Percentiles rank a stretch among this genome's conserved stretches.
Evolutionary conservation across 495 filamentous ascomycete genomes (phyloP).

Genomic region (Glarea lozoyensis): DNA sequence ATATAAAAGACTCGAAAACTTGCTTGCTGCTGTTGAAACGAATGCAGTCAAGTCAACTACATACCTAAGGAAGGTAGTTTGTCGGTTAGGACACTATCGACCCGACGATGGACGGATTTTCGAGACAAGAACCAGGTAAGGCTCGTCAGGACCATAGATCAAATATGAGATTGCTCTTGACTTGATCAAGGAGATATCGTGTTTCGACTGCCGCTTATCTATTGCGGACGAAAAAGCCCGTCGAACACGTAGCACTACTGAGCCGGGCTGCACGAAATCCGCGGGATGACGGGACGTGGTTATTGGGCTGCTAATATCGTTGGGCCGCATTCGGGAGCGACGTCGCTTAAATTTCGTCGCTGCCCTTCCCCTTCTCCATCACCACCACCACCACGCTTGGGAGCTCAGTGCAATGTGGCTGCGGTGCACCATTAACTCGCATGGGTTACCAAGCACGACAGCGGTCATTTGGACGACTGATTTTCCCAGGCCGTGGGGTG

Average conservation of each 20-base stretch:
- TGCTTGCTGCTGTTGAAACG: too few species aligned
- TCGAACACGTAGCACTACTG: slow-evolving; percentile 19
- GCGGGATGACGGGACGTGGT: slow-evolving; percentile 7
- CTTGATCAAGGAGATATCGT: neutral
- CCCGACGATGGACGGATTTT: neutral
- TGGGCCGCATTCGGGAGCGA: slow-evolving; percentile 25
- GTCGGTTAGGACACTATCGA: neutral
- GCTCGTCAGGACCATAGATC: neutral
- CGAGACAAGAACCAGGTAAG: neutral
- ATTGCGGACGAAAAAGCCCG: slow-evolving; percentile 10
- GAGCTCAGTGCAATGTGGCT: slow-evolving; percentile 43
- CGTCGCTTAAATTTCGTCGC: slow-evolving; percentile 19
- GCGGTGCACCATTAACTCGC: slow-evolving; percentile 31
- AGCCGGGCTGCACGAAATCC: slow-evolving; percentile 1
- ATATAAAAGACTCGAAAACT: too few species aligned
- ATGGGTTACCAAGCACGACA: slow-evolving; percentile 31
- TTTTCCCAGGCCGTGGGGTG: slow-evolving; percentile 17
- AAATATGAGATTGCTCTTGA: neutral
- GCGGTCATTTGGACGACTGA: slow-evolving; percentile 34
- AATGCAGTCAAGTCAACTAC: too few species aligned
- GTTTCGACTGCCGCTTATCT: neutral
- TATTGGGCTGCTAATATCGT: slow-evolving; percentile 21
- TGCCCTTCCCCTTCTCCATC: slow-evolving; percentile 18
- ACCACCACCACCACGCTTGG: slow-evolving; percentile 4
- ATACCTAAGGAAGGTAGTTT: neutral